Percentiles rank a stretch among this genome's conserved stretches.
Conservation (phyloP, 2,329 filamentous ascomycete species). For the Drechslerella stenobrocha region DNA sequence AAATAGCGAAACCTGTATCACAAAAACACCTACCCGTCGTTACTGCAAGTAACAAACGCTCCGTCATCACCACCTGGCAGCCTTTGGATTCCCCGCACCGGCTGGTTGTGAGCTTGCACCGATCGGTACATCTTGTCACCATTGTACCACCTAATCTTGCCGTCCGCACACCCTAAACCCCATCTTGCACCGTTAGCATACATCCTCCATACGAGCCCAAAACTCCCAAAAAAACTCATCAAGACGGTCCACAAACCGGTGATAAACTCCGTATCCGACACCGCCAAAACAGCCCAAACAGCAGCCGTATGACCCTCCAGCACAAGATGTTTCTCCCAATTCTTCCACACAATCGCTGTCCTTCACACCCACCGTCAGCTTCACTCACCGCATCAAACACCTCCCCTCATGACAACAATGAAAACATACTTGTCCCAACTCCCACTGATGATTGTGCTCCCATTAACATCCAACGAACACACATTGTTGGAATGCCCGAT, state of each 20-base stretch:
- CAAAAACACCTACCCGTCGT: constrained; percentile 67
- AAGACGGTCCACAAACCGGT: constrained; percentile 65
- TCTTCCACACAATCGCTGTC: constrained; percentile 77
- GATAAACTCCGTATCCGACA: constrained; percentile 76
- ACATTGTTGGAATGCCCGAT: constrained; percentile 86
- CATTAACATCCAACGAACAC: constrained; percentile 78
- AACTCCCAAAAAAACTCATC: constrained; percentile 54
- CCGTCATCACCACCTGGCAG: constrained; percentile 63
- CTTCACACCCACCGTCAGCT: constrained; percentile 34
- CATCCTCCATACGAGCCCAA: neutral
- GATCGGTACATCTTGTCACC: constrained; percentile 67
- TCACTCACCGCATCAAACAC: neutral
- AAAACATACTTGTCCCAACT: constrained; percentile 78
- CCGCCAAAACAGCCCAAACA: constrained; percentile 89
- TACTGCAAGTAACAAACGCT: constrained; percentile 92
- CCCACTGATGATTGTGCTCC: constrained; percentile 80
- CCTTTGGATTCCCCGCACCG: constrained; percentile 83
- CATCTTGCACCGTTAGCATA: neutral
- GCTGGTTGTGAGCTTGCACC: constrained; percentile 73
- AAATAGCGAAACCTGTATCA: neutral
- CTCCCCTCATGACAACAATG: neutral
- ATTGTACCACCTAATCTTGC: constrained; percentile 81
- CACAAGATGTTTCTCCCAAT: constrained; percentile 75
- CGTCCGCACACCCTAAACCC: constrained; percentile 65
- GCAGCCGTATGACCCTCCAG: constrained; percentile 76